Percentiles rank a stretch among this genome's conserved stretches.
Conservation (phyloP, 1,284 basidiomycete genomes). For the Austroboletus olivaceoglutinosus region DNA sequence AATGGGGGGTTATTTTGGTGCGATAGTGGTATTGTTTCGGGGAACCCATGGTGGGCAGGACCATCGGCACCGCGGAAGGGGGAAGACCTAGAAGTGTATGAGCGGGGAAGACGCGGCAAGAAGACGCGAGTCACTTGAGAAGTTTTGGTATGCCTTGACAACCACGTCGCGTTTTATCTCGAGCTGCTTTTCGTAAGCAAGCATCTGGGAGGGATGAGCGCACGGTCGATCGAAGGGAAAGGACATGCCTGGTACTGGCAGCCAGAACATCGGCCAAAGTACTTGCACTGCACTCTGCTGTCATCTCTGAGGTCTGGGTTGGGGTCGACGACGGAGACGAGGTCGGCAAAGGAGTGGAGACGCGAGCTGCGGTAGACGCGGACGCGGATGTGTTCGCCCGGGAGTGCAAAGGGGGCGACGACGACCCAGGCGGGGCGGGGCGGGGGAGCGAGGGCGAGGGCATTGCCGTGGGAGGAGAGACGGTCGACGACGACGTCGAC, state of each 20-base stretch:
- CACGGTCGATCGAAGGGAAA: background rate
- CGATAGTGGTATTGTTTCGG: constrained; percentile 91
- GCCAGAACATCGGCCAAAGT: constrained; percentile 81
- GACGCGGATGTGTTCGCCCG: constrained; percentile 74
- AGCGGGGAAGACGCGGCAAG: background rate
- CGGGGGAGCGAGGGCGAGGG: constrained; percentile 56
- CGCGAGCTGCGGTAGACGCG: constrained; percentile 66
- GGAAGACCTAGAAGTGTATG: constrained; percentile 48
- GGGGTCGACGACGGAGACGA: constrained; percentile 68
- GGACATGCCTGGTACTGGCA: constrained; percentile 70
- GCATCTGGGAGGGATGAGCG: constrained; percentile 55
- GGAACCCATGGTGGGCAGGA: constrained; percentile 78
- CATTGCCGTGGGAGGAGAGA: constrained; percentile 68
- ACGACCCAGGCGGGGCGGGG: constrained; percentile 69
- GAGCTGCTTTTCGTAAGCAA: constrained; percentile 86
- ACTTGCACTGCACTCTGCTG: constrained; percentile 69
- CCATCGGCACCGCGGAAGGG: constrained; percentile 56
- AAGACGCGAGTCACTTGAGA: constrained; percentile 53
- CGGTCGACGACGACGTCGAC: constrained; percentile 64
- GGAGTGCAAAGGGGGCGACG: constrained; percentile 79
- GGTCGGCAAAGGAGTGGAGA: constrained; percentile 74
- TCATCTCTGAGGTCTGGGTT: constrained; percentile 67
- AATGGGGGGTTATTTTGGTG: constrained; percentile 97
- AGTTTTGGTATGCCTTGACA: constrained; percentile 81
- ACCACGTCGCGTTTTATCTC: constrained; percentile 85